Conservation (phyloP, 2,329 filamentous ascomycete genomes). For the Calonectria montana region DNA sequence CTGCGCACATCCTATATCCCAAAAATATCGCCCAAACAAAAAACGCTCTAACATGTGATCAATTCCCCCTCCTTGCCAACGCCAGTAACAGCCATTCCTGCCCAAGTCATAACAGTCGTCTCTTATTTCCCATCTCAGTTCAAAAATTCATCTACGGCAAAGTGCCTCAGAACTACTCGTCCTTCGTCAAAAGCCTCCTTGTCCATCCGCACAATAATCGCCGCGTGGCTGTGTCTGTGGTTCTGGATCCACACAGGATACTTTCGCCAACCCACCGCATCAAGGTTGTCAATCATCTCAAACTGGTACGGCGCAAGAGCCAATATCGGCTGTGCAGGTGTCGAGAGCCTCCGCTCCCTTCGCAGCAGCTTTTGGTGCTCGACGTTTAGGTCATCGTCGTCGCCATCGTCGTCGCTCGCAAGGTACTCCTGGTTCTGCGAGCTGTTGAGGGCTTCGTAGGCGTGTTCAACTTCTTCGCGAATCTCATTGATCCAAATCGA, state of each 20-base stretch:
- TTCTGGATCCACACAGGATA: slow-evolving; percentile 82
- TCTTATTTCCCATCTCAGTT: slow-evolving; percentile 30
- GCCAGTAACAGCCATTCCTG: neutral
- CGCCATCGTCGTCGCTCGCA: slow-evolving; percentile 62
- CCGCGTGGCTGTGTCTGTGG: slow-evolving; percentile 84
- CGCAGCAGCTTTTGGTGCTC: slow-evolving; percentile 56
- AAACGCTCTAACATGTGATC: neutral
- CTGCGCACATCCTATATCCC: neutral
- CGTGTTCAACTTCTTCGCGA: slow-evolving; percentile 80
- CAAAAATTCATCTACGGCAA: slow-evolving; percentile 79
- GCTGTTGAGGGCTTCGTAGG: slow-evolving; percentile 78
- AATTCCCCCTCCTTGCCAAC: neutral
- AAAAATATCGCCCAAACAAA: neutral
- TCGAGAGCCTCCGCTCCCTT: slow-evolving; percentile 55
- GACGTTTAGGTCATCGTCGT: slow-evolving; percentile 47
- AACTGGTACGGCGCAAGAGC: slow-evolving; percentile 86
- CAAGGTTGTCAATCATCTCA: slow-evolving; percentile 81
- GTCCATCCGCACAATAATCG: slow-evolving; percentile 84
- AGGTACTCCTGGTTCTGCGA: slow-evolving; percentile 79
- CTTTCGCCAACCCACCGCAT: slow-evolving; percentile 73
- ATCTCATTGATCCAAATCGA: slow-evolving; percentile 82
- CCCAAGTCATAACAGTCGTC: neutral
- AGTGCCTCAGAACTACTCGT: slow-evolving; percentile 81
- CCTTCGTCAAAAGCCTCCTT: slow-evolving; percentile 80
- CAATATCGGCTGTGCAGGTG: slow-evolving; percentile 72